phyloP scores from a whole-genome alignment of 306 rosid species.

The Prinsepia uniflora region DNA sequence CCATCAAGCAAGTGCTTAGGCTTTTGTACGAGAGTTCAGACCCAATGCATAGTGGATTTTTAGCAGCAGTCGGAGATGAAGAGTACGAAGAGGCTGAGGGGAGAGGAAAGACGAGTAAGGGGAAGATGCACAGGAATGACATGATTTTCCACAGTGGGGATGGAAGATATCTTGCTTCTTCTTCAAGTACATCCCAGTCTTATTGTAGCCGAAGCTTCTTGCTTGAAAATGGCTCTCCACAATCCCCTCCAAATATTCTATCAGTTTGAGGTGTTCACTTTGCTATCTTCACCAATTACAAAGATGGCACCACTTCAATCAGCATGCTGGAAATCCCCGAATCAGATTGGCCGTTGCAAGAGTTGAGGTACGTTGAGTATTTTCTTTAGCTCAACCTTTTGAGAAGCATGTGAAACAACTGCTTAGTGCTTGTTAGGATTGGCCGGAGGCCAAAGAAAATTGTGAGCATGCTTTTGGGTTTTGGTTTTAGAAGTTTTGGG shows the following conservation, averaged over 20 bases:
- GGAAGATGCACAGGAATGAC: slow-evolving; percentile 55
- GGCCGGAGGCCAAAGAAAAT: slow-evolving; percentile 6
- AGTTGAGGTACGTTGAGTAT: not conserved
- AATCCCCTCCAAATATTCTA: slow-evolving; percentile 63
- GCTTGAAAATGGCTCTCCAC: slow-evolving; percentile 84
- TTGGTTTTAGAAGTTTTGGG: slow-evolving; percentile 4
- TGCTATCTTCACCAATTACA: not conserved
- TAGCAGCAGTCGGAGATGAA: slow-evolving; percentile 58
- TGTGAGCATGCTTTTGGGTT: not conserved
- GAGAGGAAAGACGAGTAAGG: slow-evolving; percentile 64
- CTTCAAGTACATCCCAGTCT: slow-evolving; percentile 94
- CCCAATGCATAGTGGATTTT: slow-evolving; percentile 71
- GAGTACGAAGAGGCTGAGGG: slow-evolving; percentile 57
- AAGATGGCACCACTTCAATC: not conserved
- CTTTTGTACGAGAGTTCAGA: slow-evolving; percentile 87
- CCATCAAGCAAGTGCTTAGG: slow-evolving; percentile 88
- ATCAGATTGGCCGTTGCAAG: not conserved
- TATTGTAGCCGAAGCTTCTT: slow-evolving; percentile 91
- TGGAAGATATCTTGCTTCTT: slow-evolving; percentile 89
- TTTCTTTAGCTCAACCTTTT: not conserved
- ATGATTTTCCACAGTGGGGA: slow-evolving; percentile 64
- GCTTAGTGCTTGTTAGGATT: not conserved
- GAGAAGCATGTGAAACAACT: not conserved
- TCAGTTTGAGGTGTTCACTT: slow-evolving; percentile 37
- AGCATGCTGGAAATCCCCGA: slow-evolving; percentile 1